Evolutionary conservation across 768 basidiomycete genomes (phyloP).

Genomic region (Multifurca ochricompacta): DNA sequence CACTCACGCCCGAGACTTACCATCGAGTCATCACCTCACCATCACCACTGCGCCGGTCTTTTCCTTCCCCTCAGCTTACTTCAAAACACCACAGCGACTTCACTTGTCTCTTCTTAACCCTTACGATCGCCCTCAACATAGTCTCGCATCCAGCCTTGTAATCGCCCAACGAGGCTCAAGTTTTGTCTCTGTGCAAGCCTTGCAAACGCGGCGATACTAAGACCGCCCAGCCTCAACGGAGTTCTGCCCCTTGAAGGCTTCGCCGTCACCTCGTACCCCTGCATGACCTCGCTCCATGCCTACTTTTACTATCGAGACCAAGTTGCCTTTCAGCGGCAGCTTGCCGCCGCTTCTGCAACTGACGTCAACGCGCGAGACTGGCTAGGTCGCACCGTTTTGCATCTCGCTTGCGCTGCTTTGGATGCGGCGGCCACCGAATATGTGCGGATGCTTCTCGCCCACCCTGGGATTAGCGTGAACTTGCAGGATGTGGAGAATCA

Average conservation of each 20-base stretch:
- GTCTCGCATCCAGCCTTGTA: too few relatives aligned
- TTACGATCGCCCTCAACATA: too few relatives aligned
- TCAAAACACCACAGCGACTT: too few relatives aligned
- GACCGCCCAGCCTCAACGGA: background rate
- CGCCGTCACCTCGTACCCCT: slow-evolving; percentile 20
- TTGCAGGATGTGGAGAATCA: slow-evolving; percentile 73
- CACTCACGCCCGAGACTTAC: too few relatives aligned
- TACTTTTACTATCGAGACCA: slow-evolving; percentile 63
- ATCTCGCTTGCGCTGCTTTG: slow-evolving; percentile 63
- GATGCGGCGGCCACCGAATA: slow-evolving; percentile 55
- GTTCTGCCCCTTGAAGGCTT: slow-evolving; percentile 5
- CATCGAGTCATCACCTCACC: too few relatives aligned
- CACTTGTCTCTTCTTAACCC: too few relatives aligned
- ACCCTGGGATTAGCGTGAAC: slow-evolving; percentile 74
- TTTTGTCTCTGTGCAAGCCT: background rate
- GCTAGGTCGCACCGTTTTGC: slow-evolving; percentile 71
- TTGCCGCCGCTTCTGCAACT: slow-evolving; percentile 29
- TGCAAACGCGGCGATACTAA: background rate
- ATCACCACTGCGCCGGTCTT: too few relatives aligned
- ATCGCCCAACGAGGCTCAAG: too few relatives aligned
- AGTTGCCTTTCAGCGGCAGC: slow-evolving; percentile 68
- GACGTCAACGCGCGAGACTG: slow-evolving; percentile 70
- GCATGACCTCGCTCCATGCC: slow-evolving; percentile 79
- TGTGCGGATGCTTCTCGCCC: slow-evolving; percentile 64
- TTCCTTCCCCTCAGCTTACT: too few relatives aligned